Percentiles rank a stretch among this genome's conserved stretches.
These are phyloP conservation scores for Arabis hirsuta DNA, from an alignment of 345 rosid species.

Conservation along the genomic window DNA sequence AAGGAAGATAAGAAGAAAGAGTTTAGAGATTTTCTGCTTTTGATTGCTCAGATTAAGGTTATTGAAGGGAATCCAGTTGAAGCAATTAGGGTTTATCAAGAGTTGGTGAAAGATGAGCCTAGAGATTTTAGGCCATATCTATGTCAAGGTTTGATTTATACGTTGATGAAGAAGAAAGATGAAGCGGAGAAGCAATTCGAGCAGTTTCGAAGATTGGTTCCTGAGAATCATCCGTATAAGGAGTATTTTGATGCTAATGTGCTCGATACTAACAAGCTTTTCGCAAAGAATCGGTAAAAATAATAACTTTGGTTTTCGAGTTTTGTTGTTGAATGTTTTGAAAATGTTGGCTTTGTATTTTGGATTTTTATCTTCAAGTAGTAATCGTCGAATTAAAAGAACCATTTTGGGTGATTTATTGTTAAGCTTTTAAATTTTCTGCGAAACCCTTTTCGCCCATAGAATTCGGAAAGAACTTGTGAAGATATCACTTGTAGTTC, in stretches of 20 bases:
- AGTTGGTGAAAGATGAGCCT: slow-evolving; percentile 81
- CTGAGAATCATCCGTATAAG: slow-evolving; percentile 81
- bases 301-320: background rate
- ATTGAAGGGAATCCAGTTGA: slow-evolving; percentile 63
- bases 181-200: slow-evolving; percentile 86
- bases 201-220: slow-evolving; percentile 77
- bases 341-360: background rate
- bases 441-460: too few species aligned
- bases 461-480: too few species aligned
- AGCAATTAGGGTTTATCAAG: slow-evolving; percentile 81
- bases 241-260: slow-evolving; percentile 75
- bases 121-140: slow-evolving; percentile 86
- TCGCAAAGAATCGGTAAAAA: slow-evolving; percentile 1
- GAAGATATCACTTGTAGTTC: too few species aligned
- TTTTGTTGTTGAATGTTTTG: slow-evolving; percentile 14
- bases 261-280: slow-evolving; percentile 52
- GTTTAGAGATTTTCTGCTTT: slow-evolving; percentile 70
- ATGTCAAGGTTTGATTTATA: slow-evolving; percentile 83
- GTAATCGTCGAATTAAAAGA: background rate
- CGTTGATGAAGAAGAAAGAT: slow-evolving; percentile 74
- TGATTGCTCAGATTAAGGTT: slow-evolving; percentile 77
- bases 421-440: too few species aligned
- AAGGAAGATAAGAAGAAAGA: slow-evolving; percentile 64
- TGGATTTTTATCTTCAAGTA: background rate
- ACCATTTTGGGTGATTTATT: too few species aligned